Evolutionary conservation across 1,284 basidiomycete genomes (phyloP).

Genomic region (Cryptococcus hybrid): DNA sequence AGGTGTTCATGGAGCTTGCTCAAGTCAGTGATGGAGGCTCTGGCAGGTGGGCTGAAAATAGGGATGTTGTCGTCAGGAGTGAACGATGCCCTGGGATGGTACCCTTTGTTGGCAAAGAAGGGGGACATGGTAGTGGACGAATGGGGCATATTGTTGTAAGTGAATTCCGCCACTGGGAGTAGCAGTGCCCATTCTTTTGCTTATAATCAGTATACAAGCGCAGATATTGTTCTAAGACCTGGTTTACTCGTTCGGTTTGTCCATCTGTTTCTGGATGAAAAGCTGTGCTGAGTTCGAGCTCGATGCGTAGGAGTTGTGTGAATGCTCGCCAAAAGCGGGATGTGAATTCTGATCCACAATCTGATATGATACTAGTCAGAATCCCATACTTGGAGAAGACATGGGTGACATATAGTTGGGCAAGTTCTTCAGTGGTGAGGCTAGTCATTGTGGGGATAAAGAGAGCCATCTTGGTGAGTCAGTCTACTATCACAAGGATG

Average conservation of each 20-base stretch:
- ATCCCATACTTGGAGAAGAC: constrained; percentile 16
- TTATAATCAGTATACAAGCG: no score
- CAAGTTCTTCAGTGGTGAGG: constrained; percentile 12
- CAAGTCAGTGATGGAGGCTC: background rate
- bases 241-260: constrained; percentile 52
- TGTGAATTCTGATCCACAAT: constrained; percentile 37
- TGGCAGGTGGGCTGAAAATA: background rate
- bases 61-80: background rate
- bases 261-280: constrained; percentile 55
- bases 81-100: constrained; percentile 29
- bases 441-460: constrained; percentile 47
- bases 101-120: constrained; percentile 52
- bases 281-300: constrained; percentile 30
- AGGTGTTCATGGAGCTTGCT: no score
- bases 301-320: constrained; percentile 10
- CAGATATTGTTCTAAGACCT: constrained; percentile 52
- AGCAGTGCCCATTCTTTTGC: constrained; percentile 53
- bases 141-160: constrained; percentile 53
- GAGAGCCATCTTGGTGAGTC: constrained; percentile 50
- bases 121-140: constrained; percentile 43
- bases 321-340: constrained; percentile 20
- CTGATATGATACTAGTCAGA: constrained; percentile 33
- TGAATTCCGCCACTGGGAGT: constrained; percentile 54
- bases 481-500: constrained; percentile 52
- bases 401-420: constrained; percentile 8